Evolutionary conservation across 768 basidiomycete species (phyloP).

Genomic region (Leccinum subtestaceum): DNA sequence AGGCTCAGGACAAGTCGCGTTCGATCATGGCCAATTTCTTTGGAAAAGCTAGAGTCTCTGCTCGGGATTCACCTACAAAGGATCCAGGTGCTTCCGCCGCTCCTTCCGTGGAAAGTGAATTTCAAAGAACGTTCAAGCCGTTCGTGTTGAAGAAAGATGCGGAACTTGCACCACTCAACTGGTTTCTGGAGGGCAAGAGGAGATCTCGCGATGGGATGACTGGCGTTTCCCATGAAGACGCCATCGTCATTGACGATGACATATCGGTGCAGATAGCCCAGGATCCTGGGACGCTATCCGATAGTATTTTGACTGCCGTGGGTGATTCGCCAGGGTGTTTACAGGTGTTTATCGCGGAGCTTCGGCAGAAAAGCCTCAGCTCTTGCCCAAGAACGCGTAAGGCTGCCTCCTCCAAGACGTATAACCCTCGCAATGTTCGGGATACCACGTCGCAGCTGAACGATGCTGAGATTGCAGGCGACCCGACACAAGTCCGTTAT

Average conservation of each 20-base stretch:
- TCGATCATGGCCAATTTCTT: slow-evolving; percentile 81
- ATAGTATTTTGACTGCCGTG: not conserved
- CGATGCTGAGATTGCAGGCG: slow-evolving; percentile 76
- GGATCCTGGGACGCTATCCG: slow-evolving; percentile 7
- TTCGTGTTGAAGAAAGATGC: slow-evolving; percentile 77
- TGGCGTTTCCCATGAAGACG: slow-evolving; percentile 35
- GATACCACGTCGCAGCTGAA: slow-evolving; percentile 60
- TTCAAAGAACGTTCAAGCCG: slow-evolving; percentile 72
- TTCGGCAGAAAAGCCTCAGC: slow-evolving; percentile 31
- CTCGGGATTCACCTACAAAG: slow-evolving; percentile 23
- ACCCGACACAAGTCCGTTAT: slow-evolving; percentile 64
- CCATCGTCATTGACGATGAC: slow-evolving; percentile 60
- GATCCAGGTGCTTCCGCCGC: slow-evolving; percentile 25
- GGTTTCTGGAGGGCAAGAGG: slow-evolving; percentile 46
- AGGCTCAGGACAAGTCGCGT: slow-evolving; percentile 69
- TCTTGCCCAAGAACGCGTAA: slow-evolving; percentile 17
- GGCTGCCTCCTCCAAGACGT: slow-evolving; percentile 27
- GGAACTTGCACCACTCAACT: slow-evolving; percentile 68
- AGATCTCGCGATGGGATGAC: slow-evolving; percentile 19
- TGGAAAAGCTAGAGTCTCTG: slow-evolving; percentile 50
- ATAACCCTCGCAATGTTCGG: slow-evolving; percentile 39
- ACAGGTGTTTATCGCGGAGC: slow-evolving; percentile 19
- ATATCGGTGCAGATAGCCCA: slow-evolving; percentile 10
- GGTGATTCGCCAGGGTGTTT: slow-evolving; percentile 9
- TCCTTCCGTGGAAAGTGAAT: slow-evolving; percentile 55